Evolutionary conservation across 805 yeast species (phyloP), one percentile per base, ranked within the genome.

Genomic region (Clavispora carvajalis): DNA sequence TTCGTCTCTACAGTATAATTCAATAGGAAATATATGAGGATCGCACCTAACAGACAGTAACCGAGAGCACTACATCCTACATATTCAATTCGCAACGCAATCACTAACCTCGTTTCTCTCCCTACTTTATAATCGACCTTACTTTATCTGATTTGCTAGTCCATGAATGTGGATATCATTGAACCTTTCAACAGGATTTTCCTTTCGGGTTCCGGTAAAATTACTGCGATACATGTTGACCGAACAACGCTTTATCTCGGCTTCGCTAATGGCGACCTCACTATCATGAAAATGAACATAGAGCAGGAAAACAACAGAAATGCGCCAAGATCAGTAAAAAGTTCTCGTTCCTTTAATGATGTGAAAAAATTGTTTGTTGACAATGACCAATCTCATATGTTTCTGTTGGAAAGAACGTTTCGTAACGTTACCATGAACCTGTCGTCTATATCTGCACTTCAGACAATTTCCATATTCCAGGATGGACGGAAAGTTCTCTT

Each of bases 1-100:
- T 79, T 85, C 53, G 67, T 87, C 36, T 58, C 71, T 5, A 62
- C 73, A 29, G 66, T 64, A n/a, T 69, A 58, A 28, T 28, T 28
- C 15, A 28, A 2, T 5, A 7, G 16, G 2, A 7, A 13, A 26
- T 13, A 26, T 30, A 19, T 30, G 21, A 22, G 12, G 22, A 15
- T 22, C 41, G 16, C 15, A 18, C 13, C n/a, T 9, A 11, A 33
- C 7, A 7, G 16, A 22, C 7, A n/a, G 22, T 11, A 35, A 33
- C n/a, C 16, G 13, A 25, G 15, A 33, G 9, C 22, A 25, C 18
- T 16, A 19, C 19, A 10, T 23, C 19, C 36, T 13, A 19, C 21
- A 22, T 13, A 23, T 22, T 21, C 42, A n/a, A 24, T 21, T 36
- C 24, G 28, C 31, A 28, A 28, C 31, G 16, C 8, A 15, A 15